Evolutionary conservation across 2,329 filamentous ascomycete species (phyloP), one percentile per base, ranked within the genome.

Genomic region (Ophiostoma triangulosporum): DNA sequence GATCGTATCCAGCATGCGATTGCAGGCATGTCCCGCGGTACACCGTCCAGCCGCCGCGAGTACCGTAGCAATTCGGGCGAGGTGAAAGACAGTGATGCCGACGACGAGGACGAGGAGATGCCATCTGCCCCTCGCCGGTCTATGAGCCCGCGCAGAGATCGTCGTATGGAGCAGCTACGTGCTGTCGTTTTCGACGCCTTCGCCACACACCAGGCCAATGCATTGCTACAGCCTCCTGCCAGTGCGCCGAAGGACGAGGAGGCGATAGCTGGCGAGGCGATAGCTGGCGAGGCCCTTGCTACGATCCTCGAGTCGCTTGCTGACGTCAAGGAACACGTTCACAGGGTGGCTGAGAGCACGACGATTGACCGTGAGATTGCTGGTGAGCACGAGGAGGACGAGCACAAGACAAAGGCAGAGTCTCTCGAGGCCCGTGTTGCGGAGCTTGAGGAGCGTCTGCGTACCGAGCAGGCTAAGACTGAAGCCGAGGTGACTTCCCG

Each of bases 51-150:
- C 53, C 73, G 77, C 29, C 76, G 76, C 38, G 75, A 77, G 26
- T 73, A 78, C 59, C 79, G 81, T 60, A 88, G 83, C 65, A 68
- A 80, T 38, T 90, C 86, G 48, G 79, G 74, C n/a, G 85, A 88
- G 29, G 63, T 76, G 3, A 74, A 79, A 48, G 82, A 94, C 56
- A 96, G 91, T 64, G 93, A 97, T 68, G 91, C 93, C 11, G 91
- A 97, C 65, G 90, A 95, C 57, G 89, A 95, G 64, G 90, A 94
- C 59, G 89, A 95, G 22, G 86, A 83, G 54, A 57, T 69, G 52
- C 76, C 70, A 56, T 76, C 80, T 53, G 57, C 70, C 54, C 69
- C 74, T 57, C 75, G 80, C 64, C 82, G 87, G 51, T 85, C 86
- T 6, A 75, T 83, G 60, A 96, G 90, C 60, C 88, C 89, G 17